These are phyloP conservation scores for Drechmeria coniospora DNA, from an alignment of 2,329 filamentous ascomycete species.

Conservation along the genomic window DNA sequence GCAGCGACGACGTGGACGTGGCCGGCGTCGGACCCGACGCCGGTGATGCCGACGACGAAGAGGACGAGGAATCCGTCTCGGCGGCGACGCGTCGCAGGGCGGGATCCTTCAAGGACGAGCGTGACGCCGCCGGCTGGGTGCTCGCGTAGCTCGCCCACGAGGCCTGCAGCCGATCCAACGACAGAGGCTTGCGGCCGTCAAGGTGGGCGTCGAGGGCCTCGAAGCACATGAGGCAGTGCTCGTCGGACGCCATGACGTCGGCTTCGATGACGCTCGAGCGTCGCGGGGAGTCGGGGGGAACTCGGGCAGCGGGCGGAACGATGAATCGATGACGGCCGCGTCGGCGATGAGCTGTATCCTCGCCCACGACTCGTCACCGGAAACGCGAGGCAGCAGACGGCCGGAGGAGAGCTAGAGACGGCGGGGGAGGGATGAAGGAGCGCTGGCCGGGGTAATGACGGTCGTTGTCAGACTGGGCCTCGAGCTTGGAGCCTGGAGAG, in stretches of 20 bases:
- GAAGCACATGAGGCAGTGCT: conserved; percentile 89
- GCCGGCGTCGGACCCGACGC: conserved; percentile 28
- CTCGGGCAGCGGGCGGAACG: conserved; percentile 1
- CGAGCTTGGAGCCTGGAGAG: too few relatives aligned
- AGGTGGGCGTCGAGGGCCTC: conserved; percentile 68
- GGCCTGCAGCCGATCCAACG: conserved; percentile 52
- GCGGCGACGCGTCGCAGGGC: conserved; percentile 26
- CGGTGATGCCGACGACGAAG: conserved; percentile 21
- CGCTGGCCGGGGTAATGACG: too few relatives aligned
- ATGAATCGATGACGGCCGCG: neutral
- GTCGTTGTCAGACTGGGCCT: too few relatives aligned
- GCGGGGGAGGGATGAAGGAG: too few relatives aligned
- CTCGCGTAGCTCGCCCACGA: conserved; percentile 34
- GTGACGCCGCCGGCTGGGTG: conserved; percentile 6
- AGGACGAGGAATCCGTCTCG: conserved; percentile 15
- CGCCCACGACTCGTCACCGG: too few relatives aligned
- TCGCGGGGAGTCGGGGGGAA: conserved; percentile 1
- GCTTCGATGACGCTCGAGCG: neutral
- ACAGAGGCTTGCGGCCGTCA: conserved; percentile 50
- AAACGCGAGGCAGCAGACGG: too few relatives aligned
- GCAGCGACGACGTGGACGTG: conserved; percentile 27
- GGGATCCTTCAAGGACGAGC: conserved; percentile 20
- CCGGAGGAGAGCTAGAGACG: too few relatives aligned
- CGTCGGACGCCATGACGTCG: conserved; percentile 58
- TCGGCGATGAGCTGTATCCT: too few relatives aligned